phyloP scores from a whole-genome alignment of 2,329 filamentous ascomycete species.

The Alternaria postmessia region DNA sequence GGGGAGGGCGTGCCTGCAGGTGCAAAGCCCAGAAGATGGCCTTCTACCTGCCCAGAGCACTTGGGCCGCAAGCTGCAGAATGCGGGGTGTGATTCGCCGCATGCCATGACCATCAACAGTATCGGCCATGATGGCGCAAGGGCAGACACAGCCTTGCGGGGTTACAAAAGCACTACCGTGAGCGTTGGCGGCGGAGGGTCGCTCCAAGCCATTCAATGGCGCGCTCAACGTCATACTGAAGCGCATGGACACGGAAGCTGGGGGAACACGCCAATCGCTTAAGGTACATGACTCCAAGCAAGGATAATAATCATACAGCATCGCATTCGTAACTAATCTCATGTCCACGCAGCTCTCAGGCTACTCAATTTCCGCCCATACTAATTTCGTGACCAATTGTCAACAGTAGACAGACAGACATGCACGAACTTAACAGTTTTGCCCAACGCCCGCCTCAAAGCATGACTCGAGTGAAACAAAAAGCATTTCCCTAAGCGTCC shows the following conservation, averaged over 20 bases:
- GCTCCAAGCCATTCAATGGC: conserved; percentile 21
- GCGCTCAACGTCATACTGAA: conserved; percentile 26
- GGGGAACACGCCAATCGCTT: conserved; percentile 25
- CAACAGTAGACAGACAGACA: conserved; percentile 8
- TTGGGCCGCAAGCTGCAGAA: conserved; percentile 26
- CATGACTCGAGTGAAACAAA: conserved; percentile 2
- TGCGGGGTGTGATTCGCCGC: conserved; percentile 34
- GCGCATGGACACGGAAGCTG: conserved; percentile 4
- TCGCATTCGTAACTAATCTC: conserved; percentile 6
- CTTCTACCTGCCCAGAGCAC: conserved; percentile 21
- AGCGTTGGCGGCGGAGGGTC: conserved; percentile 10
- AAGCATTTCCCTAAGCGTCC: conserved; percentile 23
- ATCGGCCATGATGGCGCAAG: conserved; percentile 15
- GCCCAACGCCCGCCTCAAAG: conserved; percentile 17
- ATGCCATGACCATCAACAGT: conserved; percentile 20
- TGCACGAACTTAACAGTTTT: conserved; percentile 1
- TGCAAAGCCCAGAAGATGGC: conserved; percentile 6
- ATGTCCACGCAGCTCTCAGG: not conserved
- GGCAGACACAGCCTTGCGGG: conserved; percentile 21
- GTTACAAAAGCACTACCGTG: conserved; percentile 5
- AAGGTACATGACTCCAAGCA: conserved; percentile 5
- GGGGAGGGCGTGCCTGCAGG: conserved; percentile 27
- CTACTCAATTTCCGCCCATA: not conserved
- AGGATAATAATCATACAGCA: conserved; percentile 4
- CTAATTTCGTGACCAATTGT: conserved; percentile 7